Evolutionary conservation across 2,329 filamentous ascomycete genomes (phyloP).

Genomic region (Pseudogymnoascus sp.): DNA sequence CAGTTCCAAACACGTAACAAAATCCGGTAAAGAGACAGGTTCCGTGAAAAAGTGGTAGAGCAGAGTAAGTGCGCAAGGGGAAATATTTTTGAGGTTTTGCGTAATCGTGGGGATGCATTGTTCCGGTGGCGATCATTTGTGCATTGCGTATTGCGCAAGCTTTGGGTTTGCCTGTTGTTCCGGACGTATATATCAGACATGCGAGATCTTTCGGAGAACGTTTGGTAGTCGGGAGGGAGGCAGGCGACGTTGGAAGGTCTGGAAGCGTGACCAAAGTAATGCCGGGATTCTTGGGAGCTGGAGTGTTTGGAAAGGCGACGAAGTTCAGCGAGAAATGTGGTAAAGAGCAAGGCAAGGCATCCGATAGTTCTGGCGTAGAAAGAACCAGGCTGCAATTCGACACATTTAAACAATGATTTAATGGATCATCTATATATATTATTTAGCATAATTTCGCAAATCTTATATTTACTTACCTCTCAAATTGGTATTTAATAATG

Average conservation of each 20-base stretch:
- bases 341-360: constrained; percentile 26
- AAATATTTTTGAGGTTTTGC: constrained; percentile 35
- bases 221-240: constrained; percentile 28
- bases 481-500: constrained; percentile 40
- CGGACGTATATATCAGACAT: constrained; percentile 40
- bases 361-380: constrained; percentile 37
- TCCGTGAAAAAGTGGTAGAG: constrained; percentile 42
- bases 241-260: constrained; percentile 17
- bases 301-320: constrained; percentile 28
- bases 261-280: constrained; percentile 15
- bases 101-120: constrained; percentile 30
- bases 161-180: constrained; percentile 41
- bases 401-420: constrained; percentile 37
- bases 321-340: constrained; percentile 33
- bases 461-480: constrained; percentile 31
- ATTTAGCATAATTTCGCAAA: background rate
- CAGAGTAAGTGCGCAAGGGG: constrained; percentile 38
- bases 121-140: constrained; percentile 32
- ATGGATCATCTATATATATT: constrained; percentile 32
- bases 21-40: constrained; percentile 40
- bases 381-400: constrained; percentile 35
- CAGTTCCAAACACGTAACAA: constrained; percentile 34
- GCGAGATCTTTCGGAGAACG: constrained; percentile 30
- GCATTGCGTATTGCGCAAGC: constrained; percentile 36
- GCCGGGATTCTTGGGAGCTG: constrained; percentile 6